Percentiles rank a stretch among this genome's conserved stretches.
These are phyloP conservation scores for Tolypocladium nubicola DNA, from an alignment of 2,329 filamentous ascomycete genomes.

Conservation along the genomic window DNA sequence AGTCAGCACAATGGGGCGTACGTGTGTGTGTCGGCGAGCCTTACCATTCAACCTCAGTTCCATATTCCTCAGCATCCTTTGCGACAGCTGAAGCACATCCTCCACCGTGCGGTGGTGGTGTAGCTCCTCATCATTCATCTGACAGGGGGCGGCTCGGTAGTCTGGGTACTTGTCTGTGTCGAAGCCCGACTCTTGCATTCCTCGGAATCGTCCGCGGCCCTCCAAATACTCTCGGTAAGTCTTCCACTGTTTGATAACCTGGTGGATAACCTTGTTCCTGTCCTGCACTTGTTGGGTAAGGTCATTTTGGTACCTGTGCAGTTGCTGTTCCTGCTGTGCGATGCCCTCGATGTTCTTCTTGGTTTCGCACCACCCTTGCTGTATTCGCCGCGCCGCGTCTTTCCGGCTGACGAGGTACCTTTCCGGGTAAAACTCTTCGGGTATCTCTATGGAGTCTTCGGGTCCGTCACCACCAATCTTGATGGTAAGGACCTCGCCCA, in stretches of 20 bases:
- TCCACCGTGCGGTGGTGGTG: conserved; percentile 17
- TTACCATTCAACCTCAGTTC: conserved; percentile 24
- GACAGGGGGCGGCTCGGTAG: conserved; percentile 26
- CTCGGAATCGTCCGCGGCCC: conserved; percentile 21
- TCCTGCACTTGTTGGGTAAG: conserved; percentile 14
- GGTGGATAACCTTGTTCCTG: conserved; percentile 20
- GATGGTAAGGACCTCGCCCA: conserved; percentile 40
- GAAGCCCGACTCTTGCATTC: conserved; percentile 26
- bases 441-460: conserved; percentile 36
- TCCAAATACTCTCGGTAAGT: conserved; percentile 23
- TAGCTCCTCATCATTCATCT: conserved; percentile 22
- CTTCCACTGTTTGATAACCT: conserved; percentile 19
- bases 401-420: conserved; percentile 36
- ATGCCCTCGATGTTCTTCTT: conserved; percentile 16
- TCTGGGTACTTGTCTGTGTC: conserved; percentile 26
- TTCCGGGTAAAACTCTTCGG: conserved; percentile 41
- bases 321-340: conserved; percentile 11
- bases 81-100: conserved; percentile 20
- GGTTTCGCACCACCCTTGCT: conserved; percentile 22
- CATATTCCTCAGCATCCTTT: conserved; percentile 22
- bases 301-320: conserved; percentile 17
- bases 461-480: conserved; percentile 31
- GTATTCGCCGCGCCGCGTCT: conserved; percentile 35
- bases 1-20: conserved; percentile 10
- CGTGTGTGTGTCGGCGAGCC: conserved; percentile 3